These are phyloP conservation scores for Endoconidiophora laricicola DNA, from an alignment of 2,329 filamentous ascomycete species.

Conservation along the genomic window DNA sequence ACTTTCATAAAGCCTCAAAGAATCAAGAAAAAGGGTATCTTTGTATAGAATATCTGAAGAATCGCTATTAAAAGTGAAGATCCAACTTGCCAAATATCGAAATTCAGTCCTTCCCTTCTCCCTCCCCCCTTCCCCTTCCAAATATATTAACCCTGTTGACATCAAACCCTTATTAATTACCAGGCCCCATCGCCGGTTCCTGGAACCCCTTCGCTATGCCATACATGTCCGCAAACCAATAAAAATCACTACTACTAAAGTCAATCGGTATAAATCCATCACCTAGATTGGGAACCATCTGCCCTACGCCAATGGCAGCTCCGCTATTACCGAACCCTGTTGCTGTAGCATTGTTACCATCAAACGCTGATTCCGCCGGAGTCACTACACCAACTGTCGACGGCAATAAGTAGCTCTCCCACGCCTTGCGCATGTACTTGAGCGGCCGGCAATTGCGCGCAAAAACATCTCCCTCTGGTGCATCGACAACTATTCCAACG, in stretches of 20 bases:
- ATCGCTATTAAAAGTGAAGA: no score
- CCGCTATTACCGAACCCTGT: not conserved
- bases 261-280: constrained; percentile 6
- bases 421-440: constrained; percentile 9
- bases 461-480: constrained; percentile 5
- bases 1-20: no score
- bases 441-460: constrained; percentile 8
- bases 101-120: no score
- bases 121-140: no score
- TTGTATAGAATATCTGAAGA: no score
- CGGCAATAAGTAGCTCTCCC: constrained; percentile 17
- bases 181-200: no score
- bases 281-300: not conserved
- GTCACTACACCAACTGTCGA: constrained; percentile 16
- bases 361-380: constrained; percentile 20
- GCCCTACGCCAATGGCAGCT: not conserved
- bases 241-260: constrained; percentile 10
- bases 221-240: constrained; percentile 12
- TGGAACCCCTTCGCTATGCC: no score
- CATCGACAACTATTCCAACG: constrained; percentile 6
- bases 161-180: no score
- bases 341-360: constrained; percentile 16
- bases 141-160: no score
- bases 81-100: no score
- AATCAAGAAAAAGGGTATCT: no score